Conservation (phyloP, 2,329 filamentous ascomycete genomes). For the Xylariaceae sp. region DNA sequence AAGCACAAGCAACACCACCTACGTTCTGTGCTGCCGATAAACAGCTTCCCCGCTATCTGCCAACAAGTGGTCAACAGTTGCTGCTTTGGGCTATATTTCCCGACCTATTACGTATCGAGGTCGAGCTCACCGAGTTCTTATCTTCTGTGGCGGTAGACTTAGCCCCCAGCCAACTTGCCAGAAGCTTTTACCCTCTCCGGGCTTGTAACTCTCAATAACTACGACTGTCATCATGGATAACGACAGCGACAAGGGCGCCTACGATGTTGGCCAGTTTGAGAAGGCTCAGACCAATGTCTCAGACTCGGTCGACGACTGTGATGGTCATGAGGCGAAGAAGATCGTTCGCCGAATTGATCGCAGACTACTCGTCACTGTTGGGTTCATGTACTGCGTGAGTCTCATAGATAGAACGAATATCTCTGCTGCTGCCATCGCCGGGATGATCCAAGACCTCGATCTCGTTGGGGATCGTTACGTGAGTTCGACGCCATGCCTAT, state of each 20-base stretch:
- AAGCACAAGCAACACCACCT: no score
- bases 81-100: neutral
- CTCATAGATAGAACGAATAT: conserved; percentile 83
- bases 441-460: conserved; percentile 56
- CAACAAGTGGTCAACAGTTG: neutral
- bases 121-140: neutral
- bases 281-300: conserved; percentile 22
- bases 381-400: conserved; percentile 74
- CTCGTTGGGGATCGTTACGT: conserved; percentile 51
- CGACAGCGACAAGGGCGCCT: conserved; percentile 37
- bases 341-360: conserved; percentile 75
- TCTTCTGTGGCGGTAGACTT: neutral
- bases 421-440: conserved; percentile 74
- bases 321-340: conserved; percentile 65
- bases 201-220: neutral
- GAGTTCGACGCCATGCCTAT: conserved; percentile 1
- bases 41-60: neutral
- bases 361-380: conserved; percentile 66
- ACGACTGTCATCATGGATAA: conserved; percentile 32
- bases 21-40: no score
- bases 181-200: no score
- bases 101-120: neutral
- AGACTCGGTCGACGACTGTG: conserved; percentile 53
- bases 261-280: conserved; percentile 33
- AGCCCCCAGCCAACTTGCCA: no score